Evolutionary conservation across 805 yeast species (phyloP).

Genomic region (Wickerhamiella hasegawae): DNA sequence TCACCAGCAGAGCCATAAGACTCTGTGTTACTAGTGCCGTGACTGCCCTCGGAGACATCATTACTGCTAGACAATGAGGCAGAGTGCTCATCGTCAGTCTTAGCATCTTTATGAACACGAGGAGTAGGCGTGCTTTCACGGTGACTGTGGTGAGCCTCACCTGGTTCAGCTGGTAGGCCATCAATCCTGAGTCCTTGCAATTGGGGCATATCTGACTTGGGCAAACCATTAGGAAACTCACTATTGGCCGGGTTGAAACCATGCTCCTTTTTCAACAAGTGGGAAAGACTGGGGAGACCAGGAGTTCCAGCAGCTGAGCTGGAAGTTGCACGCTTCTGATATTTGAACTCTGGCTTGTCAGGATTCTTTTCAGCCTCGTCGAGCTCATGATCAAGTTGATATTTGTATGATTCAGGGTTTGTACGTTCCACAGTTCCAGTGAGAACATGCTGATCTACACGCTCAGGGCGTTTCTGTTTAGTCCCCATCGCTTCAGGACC

Average conservation of each 20-base stretch:
- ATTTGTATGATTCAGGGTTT: background rate
- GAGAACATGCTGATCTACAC: constrained; percentile 11
- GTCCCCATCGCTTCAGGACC: constrained; percentile 25
- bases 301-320: constrained; percentile 7
- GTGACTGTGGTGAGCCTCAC: too few species aligned
- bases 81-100: background rate
- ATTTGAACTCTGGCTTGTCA: background rate
- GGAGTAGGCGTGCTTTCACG: background rate
- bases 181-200: too few species aligned
- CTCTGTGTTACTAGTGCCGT: background rate
- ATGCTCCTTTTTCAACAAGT: background rate
- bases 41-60: background rate
- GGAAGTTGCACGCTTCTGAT: background rate
- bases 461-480: constrained; percentile 15
- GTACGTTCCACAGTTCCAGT: constrained; percentile 1
- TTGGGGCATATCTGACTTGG: background rate
- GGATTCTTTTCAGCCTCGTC: background rate
- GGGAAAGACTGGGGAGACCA: constrained; percentile 5
- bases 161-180: too few species aligned
- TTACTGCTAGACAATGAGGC: background rate
- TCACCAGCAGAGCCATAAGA: background rate
- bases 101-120: background rate
- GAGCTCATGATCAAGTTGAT: background rate
- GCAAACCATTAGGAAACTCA: background rate
- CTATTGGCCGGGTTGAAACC: constrained; percentile 1